A percentile compares a stretch with the other conserved stretches of the same genome.
These are phyloP conservation scores for Omphalea diandra DNA, from an alignment of 441 rosid genomes.

Conservation along the genomic window DNA sequence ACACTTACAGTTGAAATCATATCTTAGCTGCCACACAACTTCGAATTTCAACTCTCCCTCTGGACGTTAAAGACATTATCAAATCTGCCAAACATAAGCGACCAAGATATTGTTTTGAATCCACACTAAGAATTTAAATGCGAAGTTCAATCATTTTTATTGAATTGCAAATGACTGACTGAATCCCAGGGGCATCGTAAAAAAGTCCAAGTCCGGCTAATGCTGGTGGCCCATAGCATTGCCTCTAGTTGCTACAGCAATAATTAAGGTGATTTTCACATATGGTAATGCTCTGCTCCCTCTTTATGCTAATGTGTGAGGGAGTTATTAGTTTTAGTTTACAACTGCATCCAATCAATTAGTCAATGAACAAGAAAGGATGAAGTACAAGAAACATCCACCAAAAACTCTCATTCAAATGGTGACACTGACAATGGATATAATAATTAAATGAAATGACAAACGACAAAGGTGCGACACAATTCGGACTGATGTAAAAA, in stretches of 20 bases:
- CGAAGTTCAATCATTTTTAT: not conserved
- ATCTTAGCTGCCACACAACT: not conserved
- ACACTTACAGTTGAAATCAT: not conserved
- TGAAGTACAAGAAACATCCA: not conserved
- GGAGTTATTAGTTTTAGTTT: not conserved
- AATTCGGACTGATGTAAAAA: not conserved
- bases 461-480: not conserved
- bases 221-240: not conserved
- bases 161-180: not conserved
- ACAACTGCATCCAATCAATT: not conserved
- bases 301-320: not conserved
- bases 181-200: not conserved
- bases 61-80: not conserved
- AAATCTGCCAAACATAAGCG: not conserved
- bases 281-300: not conserved
- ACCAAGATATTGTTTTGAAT: not conserved
- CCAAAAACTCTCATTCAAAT: not conserved
- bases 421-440: no score
- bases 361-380: not conserved
- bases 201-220: no score
- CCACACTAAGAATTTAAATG: not conserved
- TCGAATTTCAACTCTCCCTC: not conserved
- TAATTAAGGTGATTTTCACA: not conserved
- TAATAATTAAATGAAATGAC: no score
- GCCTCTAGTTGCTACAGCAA: not conserved